Base-by-base conservation (phyloP, 441 rosid genomes). In the Aquilaria agallochum region DNA sequence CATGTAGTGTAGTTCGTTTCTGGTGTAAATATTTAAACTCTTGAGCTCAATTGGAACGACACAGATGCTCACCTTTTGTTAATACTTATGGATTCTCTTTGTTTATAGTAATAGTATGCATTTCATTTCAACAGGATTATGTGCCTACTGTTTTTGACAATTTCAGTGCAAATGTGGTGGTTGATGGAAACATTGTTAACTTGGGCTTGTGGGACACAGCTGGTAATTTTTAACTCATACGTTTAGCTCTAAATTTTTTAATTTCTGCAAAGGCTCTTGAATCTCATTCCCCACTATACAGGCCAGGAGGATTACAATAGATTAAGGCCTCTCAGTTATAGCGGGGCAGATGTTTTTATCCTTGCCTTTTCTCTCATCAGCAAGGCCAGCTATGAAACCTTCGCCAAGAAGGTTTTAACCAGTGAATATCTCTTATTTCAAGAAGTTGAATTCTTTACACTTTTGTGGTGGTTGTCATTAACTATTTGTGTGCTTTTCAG, bases 331-430 rank as follows among this genome's bases (percentile, higher is more conserved):
- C 27, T 20, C 27, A 20, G 27, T 20, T 20, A 20, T 20, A 1
- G 27, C 27, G 27, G 94, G 2, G 93, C 91, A 6, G 96, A 89
- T 81, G 93, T 89, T 31, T 89, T 89, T 67, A 83, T 89, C 65
- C 91, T 89, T 58, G 96, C 89, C 0, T 89, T 89, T 73, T 89
- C 96, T 54, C 85, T 89, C 50, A 87, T 87, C 64, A 89, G 96
- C 88, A 89, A 86, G 64, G 96, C 96, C 50, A 89, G 96, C 74
- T 89, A 87, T 60, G 96, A 89, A 72, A 89, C 87, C 56, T 77
- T 89, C 49, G 85, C 92, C 61, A 89, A 89, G 76, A 89, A 89
- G 94, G 96, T 89, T 67, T 34, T 50, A 31, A 31, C 45, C 53
- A 15, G 30, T 32, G 63, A 20, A 55, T 52, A 27, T 11, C 15